These are phyloP conservation scores for Stagonosporopsis vannaccii DNA, from an alignment of 2,329 filamentous ascomycete genomes.

Conservation along the genomic window DNA sequence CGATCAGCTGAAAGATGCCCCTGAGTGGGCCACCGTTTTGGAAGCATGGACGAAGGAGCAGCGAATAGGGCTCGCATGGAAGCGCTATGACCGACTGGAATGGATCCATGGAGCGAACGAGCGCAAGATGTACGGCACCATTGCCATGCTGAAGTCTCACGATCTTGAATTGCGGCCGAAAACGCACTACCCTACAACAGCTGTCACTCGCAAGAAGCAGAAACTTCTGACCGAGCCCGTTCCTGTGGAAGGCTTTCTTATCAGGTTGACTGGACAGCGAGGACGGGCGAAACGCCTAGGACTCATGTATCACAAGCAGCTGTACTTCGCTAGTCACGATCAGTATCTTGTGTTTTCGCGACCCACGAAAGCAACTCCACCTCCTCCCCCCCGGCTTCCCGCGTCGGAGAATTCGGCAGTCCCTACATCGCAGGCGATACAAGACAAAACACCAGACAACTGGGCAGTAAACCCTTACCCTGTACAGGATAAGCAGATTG, in stretches of 20 bases:
- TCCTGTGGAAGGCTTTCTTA: conserved; percentile 71
- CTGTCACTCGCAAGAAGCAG: conserved; percentile 50
- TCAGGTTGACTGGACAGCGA: conserved; percentile 69
- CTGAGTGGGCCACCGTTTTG: conserved; percentile 67
- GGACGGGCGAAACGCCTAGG: conserved; percentile 66
- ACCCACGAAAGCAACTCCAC: conserved; percentile 64
- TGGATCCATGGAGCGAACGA: conserved; percentile 73
- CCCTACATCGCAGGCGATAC: conserved; percentile 63
- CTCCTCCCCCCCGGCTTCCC: conserved; percentile 64
- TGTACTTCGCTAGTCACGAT: conserved; percentile 71
- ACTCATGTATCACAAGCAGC: conserved; percentile 68
- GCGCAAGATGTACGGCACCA: conserved; percentile 72
- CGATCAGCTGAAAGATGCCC: conserved; percentile 62
- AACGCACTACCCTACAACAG: conserved; percentile 66
- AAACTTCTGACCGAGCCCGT: conserved; percentile 63
- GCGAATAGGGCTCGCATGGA: conserved; percentile 72
- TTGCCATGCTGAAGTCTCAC: conserved; percentile 71
- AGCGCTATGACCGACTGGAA: conserved; percentile 72
- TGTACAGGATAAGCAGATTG: conserved; percentile 59
- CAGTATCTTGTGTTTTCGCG: conserved; percentile 69
- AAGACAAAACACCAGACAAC: conserved; percentile 64
- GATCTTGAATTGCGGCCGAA: conserved; percentile 72
- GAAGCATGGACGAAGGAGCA: conserved; percentile 65
- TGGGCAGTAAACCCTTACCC: conserved; percentile 70
- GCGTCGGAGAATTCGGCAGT: conserved; percentile 54